Evolutionary conservation across 2,329 filamentous ascomycete genomes (phyloP).

Genomic region (Escovopsis sp.): DNA sequence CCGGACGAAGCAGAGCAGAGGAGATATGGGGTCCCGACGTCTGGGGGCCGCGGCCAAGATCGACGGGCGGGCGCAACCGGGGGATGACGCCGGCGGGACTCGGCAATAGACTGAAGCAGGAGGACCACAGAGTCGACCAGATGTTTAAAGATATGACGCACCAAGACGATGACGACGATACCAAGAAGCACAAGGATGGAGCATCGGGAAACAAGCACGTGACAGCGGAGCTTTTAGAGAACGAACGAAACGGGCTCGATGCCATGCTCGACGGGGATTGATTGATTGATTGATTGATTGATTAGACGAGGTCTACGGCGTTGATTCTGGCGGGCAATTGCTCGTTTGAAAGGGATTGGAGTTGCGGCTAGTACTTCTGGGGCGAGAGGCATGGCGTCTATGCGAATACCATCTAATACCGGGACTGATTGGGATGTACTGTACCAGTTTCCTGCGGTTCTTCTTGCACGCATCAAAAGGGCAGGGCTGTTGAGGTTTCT

Average conservation of each 20-base stretch:
- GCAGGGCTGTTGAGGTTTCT: background rate
- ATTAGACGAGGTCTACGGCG: background rate
- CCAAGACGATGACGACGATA: slow-evolving; percentile 33
- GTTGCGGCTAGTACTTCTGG: slow-evolving; percentile 1
- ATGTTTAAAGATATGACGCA: slow-evolving; percentile 44
- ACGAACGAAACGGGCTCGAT: slow-evolving; percentile 32
- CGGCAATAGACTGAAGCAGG: slow-evolving; percentile 20
- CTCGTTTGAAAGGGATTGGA: slow-evolving; percentile 2
- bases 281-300: background rate
- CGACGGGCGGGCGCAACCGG: slow-evolving; percentile 13
- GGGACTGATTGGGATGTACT: slow-evolving; percentile 1
- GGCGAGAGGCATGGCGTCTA: background rate
- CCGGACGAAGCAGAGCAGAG: slow-evolving; percentile 34
- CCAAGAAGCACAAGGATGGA: slow-evolving; percentile 19
- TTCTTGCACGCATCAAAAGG: slow-evolving; percentile 2
- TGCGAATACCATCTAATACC: slow-evolving; percentile 2
- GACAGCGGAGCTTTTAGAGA: slow-evolving; percentile 29
- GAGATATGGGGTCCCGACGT: slow-evolving; percentile 35
- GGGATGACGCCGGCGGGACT: slow-evolving; percentile 15
- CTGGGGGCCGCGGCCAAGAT: slow-evolving; percentile 24
- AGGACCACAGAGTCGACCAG: slow-evolving; percentile 35
- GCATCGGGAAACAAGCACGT: slow-evolving; percentile 16
- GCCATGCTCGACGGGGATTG: slow-evolving; percentile 30
- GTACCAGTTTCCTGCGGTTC: slow-evolving; percentile 1
- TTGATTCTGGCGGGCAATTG: background rate